Percentiles rank a stretch among this genome's conserved stretches.
Evolutionary conservation across 768 basidiomycete genomes (phyloP).

Genomic region (Boletus reticuloceps): DNA sequence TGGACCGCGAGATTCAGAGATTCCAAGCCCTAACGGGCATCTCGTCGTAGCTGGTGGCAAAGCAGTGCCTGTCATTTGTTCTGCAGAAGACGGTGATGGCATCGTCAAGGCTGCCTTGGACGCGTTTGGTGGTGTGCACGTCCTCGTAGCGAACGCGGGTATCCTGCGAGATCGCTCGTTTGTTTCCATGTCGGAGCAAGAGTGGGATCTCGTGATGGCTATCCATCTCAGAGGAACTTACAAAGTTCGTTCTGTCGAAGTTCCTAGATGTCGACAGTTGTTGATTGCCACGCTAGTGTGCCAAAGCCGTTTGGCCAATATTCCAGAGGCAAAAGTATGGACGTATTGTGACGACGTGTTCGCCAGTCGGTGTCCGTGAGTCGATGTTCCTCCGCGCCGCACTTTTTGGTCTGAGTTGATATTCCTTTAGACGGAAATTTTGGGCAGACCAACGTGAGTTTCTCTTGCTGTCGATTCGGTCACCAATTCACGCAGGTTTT

Average conservation of each 20-base stretch:
- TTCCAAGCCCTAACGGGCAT: background rate
- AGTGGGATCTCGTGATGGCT: slow-evolving; percentile 91
- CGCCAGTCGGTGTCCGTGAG: slow-evolving; percentile 89
- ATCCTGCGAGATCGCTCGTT: slow-evolving; percentile 94
- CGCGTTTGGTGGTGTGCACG: slow-evolving; percentile 84
- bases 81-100: slow-evolving; percentile 87
- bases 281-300: slow-evolving; percentile 54
- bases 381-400: slow-evolving; percentile 7
- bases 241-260: slow-evolving; percentile 49
- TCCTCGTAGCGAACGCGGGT: slow-evolving; percentile 91
- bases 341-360: slow-evolving; percentile 91
- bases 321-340: slow-evolving; percentile 98
- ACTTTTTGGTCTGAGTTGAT: background rate
- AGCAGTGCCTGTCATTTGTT: slow-evolving; percentile 77
- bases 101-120: slow-evolving; percentile 87
- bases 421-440: slow-evolving; percentile 80
- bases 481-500: background rate
- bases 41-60: slow-evolving; percentile 73
- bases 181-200: slow-evolving; percentile 80
- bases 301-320: slow-evolving; percentile 92
- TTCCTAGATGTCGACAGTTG: background rate
- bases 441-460: slow-evolving; percentile 81
- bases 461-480: background rate
- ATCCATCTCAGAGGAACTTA: slow-evolving; percentile 91
- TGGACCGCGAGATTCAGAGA: background rate